phyloP scores from a whole-genome alignment of 352 stramenopile species.

The Pythium biforme region DNA sequence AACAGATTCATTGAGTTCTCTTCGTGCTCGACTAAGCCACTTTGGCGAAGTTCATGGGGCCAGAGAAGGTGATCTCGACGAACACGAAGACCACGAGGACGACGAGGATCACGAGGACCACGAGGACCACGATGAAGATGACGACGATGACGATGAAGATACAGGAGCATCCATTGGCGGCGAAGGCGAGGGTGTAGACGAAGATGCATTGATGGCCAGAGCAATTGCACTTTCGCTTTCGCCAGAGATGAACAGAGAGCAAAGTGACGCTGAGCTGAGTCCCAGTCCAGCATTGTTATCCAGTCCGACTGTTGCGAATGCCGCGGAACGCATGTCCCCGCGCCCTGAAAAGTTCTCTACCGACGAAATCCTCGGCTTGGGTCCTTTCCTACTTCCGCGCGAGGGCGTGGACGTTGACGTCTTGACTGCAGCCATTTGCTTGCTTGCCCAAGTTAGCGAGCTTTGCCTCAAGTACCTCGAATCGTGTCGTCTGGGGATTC shows the following conservation, averaged over 20 bases:
- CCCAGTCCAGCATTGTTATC: conserved; percentile 22
- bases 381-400: conserved; percentile 55
- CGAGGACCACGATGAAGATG: conserved; percentile 60
- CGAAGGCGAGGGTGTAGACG: conserved; percentile 73
- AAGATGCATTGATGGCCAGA: conserved; percentile 87
- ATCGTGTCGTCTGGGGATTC: conserved; percentile 59
- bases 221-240: conserved; percentile 87
- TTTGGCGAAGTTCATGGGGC: conserved; percentile 46
- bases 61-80: conserved; percentile 46
- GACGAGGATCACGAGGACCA: conserved; percentile 55
- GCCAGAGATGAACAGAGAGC: conserved; percentile 72
- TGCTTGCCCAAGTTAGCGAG: conserved; percentile 66
- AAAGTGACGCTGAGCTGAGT: conserved; percentile 34
- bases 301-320: conserved; percentile 15
- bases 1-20: conserved; percentile 53
- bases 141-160: conserved; percentile 59
- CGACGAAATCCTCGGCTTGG: conserved; percentile 64
- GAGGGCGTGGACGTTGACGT: conserved; percentile 48
- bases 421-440: conserved; percentile 44
- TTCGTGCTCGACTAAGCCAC: conserved; percentile 61
- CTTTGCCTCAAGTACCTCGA: conserved; percentile 74
- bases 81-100: conserved; percentile 56
- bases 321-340: conserved; percentile 15
- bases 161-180: conserved; percentile 45
- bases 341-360: conserved; percentile 61